Base-by-base conservation (phyloP, 495 filamentous ascomycete species). In the Aspergillus ostianus region DNA sequence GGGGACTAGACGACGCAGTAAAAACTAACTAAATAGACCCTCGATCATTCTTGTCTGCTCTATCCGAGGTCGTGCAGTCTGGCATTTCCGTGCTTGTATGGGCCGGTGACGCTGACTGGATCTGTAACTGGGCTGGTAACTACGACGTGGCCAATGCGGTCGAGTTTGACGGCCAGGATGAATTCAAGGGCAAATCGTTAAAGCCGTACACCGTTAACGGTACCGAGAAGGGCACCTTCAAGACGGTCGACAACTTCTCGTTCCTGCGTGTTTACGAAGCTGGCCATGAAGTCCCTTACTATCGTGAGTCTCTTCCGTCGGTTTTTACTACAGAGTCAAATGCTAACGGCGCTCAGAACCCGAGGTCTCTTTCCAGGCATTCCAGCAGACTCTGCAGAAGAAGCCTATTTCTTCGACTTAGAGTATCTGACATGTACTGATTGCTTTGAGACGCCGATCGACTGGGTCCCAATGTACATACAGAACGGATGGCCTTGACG, bases 71-170 rank as follows among this genome's bases (percentile, higher is more conserved):
- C 6, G 78, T 84, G 19, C 61, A 75, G 47, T 71, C 77, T 2
- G 80, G 80, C 4, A 69, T 86, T 55, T 67, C 64, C 10, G 76
- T 78, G 4, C 62, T 84, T 3, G 67, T 85, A 46, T 84, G 81
- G 83, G 82, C 82, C 8, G 83, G 84, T 52, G 82, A 82, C 58
- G 77, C 78, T 10, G 82, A 85, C 64, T 84, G 73, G 71, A 82
- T 83, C 61, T 85, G 80, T 63, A 85, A 85, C 67, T 84, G 79
- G 77, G 66, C 76, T 32, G 83, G 83, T 26, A 70, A 59, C 12
- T 66, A 75, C 9, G 70, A 58, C 0, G 77, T 74, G 21, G 82
- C 79, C 19, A 71, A 84, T 45, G 70, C 72, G 0, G 68, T 83
- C 18, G 41, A 63, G 30, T 84, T 74, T 55, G 15, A 62, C 3